Conservation (phyloP, 164 flowering plant species). For the Kalanchoe fedtschenkoi region DNA sequence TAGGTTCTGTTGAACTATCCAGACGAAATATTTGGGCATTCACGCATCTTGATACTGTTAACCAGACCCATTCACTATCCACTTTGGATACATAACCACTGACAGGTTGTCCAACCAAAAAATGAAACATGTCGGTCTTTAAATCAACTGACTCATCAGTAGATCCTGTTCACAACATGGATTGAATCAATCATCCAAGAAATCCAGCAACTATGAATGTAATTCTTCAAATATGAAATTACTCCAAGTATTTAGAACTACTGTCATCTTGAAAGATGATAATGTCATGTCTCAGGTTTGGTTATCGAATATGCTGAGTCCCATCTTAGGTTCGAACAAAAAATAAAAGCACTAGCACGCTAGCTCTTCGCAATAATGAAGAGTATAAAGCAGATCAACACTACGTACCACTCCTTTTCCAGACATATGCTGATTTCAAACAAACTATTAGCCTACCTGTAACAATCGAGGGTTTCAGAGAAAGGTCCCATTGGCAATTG, state of each 20-base stretch:
- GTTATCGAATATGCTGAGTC: not conserved
- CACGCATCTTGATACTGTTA: slow-evolving; percentile 51
- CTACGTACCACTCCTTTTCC: not conserved
- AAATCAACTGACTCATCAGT: slow-evolving; percentile 14
- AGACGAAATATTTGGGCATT: slow-evolving; percentile 64
- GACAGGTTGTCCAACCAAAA: slow-evolving; percentile 44
- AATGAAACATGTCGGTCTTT: slow-evolving; percentile 24
- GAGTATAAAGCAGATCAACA: not conserved
- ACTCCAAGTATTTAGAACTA: not conserved
- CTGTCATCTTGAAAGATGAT: not conserved
- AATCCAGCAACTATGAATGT: not conserved
- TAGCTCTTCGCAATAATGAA: not conserved
- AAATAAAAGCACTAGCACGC: not conserved
- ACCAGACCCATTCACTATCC: slow-evolving; percentile 76
- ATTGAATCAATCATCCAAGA: not conserved
- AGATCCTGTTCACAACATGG: slow-evolving; percentile 24
- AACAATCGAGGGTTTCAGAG: slow-evolving; percentile 53
- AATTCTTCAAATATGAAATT: not conserved
- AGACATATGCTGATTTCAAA: too few species aligned
- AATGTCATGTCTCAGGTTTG: not conserved
- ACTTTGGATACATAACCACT: slow-evolving; percentile 76
- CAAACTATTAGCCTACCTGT: slow-evolving; percentile 31
- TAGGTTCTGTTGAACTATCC: slow-evolving; percentile 66
- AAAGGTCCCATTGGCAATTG: slow-evolving; percentile 55
- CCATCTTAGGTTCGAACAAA: not conserved